Evolutionary conservation across 2,329 filamentous ascomycete genomes (phyloP), one percentile per base, ranked within the genome.

Genomic region (Thyridium curvatum): DNA sequence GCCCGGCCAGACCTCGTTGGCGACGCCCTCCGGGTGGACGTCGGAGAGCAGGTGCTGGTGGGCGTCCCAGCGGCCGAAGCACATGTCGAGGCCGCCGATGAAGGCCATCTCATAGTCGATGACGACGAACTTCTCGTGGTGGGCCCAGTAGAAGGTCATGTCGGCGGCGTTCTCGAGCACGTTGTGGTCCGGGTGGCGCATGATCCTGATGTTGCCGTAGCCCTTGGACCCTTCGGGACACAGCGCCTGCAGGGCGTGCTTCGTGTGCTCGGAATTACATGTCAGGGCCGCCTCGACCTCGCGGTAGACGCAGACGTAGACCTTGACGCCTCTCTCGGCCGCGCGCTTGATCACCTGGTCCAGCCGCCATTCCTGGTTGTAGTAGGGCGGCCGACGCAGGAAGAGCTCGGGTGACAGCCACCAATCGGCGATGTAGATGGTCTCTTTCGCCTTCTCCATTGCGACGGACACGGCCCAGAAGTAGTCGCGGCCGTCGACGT

Each of bases 91-190:
- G 1, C 93, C 93, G 38, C 93, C 93, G 42, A 97, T 91, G 54
- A 97, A 97, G 12, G 89, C 93, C 50, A 91, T 65, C 13, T 82
- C 76, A 54, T 94, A 94, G 63, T 97, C 93, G 38, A 97, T 85
- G 14, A 98, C 86, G 39, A 97, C 85, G 55, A 96, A 94, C 58
- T 98, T 98, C 54, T 98, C 93, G 58, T 98, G 93, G 57, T 98
- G 93, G 0, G 93, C 93, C 80, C 91, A 97, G 66, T 95, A 96
- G 54, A 96, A 88, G 1, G 89, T 96, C 86, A 95, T 94, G 51
- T 97, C 91, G 21, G 86, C 86, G 3, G 84, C 86, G 53, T 96
- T 96, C 52, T 94, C 89, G 37, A 97, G 79, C 3, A 95, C 77
- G 47, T 96, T 96, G 65, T 97, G 91, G 59, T 97, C 91, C 0